These are phyloP conservation scores for Chytriomyces confervae DNA, from an alignment of 192 early-diverging fungal species.

Conservation along the genomic window DNA sequence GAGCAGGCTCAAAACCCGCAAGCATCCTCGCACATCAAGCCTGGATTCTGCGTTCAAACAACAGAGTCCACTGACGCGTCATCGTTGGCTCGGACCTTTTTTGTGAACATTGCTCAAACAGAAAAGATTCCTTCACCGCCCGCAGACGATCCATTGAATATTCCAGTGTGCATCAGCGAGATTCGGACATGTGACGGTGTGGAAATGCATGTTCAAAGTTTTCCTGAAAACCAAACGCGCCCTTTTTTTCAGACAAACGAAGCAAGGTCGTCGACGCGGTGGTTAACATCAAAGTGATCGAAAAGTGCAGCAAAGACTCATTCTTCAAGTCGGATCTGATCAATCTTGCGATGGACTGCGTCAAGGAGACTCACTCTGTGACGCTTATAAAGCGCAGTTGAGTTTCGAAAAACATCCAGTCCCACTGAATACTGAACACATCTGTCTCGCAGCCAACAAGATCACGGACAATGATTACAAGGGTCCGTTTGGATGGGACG, in stretches of 20 bases:
- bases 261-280: constrained; percentile 15
- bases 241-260: constrained; percentile 2
- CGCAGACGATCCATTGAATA: constrained; percentile 30
- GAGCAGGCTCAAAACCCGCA: not conserved
- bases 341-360: constrained; percentile 11
- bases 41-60: constrained; percentile 20
- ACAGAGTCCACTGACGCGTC: not conserved
- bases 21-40: not conserved
- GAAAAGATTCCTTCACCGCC: constrained; percentile 5
- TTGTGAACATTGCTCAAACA: constrained; percentile 27
- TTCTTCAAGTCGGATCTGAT: constrained; percentile 27
- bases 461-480: constrained; percentile 23
- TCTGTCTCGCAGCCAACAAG: constrained; percentile 17
- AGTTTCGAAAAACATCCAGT: not conserved
- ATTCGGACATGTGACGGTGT: constrained; percentile 22
- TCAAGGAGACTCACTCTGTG: constrained; percentile 24
- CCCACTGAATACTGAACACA: no score
- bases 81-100: not conserved
- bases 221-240: not conserved
- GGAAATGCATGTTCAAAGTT: not conserved
- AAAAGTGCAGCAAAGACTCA: constrained; percentile 11
- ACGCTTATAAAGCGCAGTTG: constrained; percentile 10
- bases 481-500: constrained; percentile 25
- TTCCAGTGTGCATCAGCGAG: constrained; percentile 27
- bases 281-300: not conserved